These are phyloP conservation scores for Colletotrichum sansevieriae DNA, from an alignment of 2,329 filamentous ascomycete species.

Conservation along the genomic window DNA sequence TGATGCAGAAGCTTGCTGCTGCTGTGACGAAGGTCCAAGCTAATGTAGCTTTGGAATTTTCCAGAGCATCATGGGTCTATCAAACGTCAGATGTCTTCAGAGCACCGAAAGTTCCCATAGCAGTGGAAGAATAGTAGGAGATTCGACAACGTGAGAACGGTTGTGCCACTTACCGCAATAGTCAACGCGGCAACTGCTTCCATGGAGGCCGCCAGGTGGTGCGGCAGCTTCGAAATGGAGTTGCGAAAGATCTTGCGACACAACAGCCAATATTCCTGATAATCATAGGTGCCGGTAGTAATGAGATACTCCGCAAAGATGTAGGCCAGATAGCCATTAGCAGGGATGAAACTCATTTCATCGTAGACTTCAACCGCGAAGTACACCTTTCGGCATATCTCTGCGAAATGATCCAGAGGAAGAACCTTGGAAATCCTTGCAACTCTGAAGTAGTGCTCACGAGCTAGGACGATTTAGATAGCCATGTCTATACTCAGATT, in stretches of 20 bases:
- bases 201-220: slow-evolving; percentile 50
- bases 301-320: slow-evolving; percentile 51
- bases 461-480: slow-evolving; percentile 13
- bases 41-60: slow-evolving; percentile 48
- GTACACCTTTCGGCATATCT: slow-evolving; percentile 52
- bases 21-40: slow-evolving; percentile 54
- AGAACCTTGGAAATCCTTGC: slow-evolving; percentile 51
- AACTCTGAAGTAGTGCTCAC: slow-evolving; percentile 46
- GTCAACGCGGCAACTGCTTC: slow-evolving; percentile 49
- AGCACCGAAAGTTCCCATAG: background rate
- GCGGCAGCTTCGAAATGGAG: slow-evolving; percentile 33
- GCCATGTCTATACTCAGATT: background rate
- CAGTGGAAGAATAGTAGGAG: background rate
- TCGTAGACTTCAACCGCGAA: slow-evolving; percentile 52
- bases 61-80: slow-evolving; percentile 51
- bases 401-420: slow-evolving; percentile 48
- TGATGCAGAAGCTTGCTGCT: slow-evolving; percentile 51
- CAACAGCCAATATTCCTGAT: slow-evolving; percentile 44
- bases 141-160: too few species aligned
- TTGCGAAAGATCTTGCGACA: slow-evolving; percentile 48
- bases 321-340: slow-evolving; percentile 53
- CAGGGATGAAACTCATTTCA: slow-evolving; percentile 51
- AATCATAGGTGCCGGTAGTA: slow-evolving; percentile 44
- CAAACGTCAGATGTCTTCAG: slow-evolving; percentile 49
- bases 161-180: background rate